Evolutionary conservation across 306 rosid species (phyloP).

Genomic region (Vicia faba): DNA sequence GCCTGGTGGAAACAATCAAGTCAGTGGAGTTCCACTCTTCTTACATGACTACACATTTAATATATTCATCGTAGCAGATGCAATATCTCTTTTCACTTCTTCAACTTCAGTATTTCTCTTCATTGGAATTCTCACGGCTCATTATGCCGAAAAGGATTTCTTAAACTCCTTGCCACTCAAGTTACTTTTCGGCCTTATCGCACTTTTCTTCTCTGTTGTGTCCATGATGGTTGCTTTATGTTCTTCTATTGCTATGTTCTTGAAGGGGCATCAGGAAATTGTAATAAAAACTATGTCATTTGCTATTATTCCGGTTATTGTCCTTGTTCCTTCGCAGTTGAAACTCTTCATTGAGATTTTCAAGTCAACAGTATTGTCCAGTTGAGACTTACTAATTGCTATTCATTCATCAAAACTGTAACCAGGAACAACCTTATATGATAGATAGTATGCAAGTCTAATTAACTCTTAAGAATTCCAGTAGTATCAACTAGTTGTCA

Average conservation of each 20-base stretch:
- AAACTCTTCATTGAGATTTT: slow-evolving; percentile 10
- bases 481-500: too few relatives aligned
- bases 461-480: too few relatives aligned
- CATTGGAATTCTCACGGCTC: background rate
- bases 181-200: background rate
- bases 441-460: background rate
- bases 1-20: slow-evolving; percentile 3
- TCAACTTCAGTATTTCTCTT: slow-evolving; percentile 4
- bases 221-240: slow-evolving; percentile 5
- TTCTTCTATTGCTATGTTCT: background rate
- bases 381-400: background rate
- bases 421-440: background rate
- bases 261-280: background rate
- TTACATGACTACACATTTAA: background rate
- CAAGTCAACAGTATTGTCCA: background rate
- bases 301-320: background rate
- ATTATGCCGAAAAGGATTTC: slow-evolving; percentile 16
- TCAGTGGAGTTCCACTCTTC: background rate
- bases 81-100: slow-evolving; percentile 10
- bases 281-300: background rate
- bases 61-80: slow-evolving; percentile 11
- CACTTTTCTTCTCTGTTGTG: background rate
- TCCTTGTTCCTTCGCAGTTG: slow-evolving; percentile 15
- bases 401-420: too few relatives aligned
- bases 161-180: background rate